Base-by-base conservation (phyloP, 371 early-diverging fungal species). In the Mucor plumbeus region DNA sequence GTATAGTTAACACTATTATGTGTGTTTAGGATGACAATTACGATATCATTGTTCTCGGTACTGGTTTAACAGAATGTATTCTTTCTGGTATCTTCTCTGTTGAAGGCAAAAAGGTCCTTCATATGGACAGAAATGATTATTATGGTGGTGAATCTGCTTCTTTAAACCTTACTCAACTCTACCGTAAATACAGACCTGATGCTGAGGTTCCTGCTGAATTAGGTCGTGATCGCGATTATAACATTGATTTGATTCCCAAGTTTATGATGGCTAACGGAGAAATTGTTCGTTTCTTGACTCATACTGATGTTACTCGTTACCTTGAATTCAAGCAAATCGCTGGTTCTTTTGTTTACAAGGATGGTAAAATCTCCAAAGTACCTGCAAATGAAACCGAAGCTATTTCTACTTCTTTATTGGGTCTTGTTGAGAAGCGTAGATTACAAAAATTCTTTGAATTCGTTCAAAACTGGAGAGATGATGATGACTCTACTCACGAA, bases 61-160 rank as follows among this genome's bases (percentile, higher is more conserved):
- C 99, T 55, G 99, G 99, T 61, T 88, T 99, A 69, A 96, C 99
- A 78, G 99, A 99, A 85, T 99, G 99, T 85, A 95, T 99, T 78
- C 90, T 99, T 50, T 96, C 98, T n/a, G 98, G 98, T 59, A 88
- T 99, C 47, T 88, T 99, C 38, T 96, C 99, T 15, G 94, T 97
- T 47, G 97, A 99, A 72, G 96, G 97, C 70, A 98, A 99, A 84
- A 98, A 97, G 81, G 99, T 99, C 5, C 85, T 98, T 65, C 97
- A 98, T 76, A 92, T 99, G 84, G 99, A 99, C 81, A 89, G 96
- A 65, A 99, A 99, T 81, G 91, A 97, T 79, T 97, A 96, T 77
- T 99, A 99, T 77, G 99, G 99, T 71, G 98, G 93, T 66, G 98
- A 98, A 63, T 90, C 94, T 61, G 97, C 99, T 43, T 90, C 92